Percentiles rank a stretch among this genome's conserved stretches.
Conservation (phyloP, 2,329 filamentous ascomycete genomes). For the Sporothrix protearum region DNA sequence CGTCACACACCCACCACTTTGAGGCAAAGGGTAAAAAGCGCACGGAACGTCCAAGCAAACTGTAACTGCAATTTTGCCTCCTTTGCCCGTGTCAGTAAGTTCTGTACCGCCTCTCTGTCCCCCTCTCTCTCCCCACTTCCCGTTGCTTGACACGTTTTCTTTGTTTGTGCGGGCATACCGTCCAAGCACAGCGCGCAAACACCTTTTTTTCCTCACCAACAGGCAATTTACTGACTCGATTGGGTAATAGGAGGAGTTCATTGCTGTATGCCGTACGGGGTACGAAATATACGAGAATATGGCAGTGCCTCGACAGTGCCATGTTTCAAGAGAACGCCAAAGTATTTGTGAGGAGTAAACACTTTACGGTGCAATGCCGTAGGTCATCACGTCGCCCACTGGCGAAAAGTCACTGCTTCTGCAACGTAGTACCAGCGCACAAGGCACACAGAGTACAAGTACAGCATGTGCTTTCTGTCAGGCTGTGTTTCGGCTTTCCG, state of each 20-base stretch:
- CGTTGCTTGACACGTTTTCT: background rate
- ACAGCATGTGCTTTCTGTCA: background rate
- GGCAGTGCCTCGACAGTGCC: background rate
- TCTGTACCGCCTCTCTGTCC: background rate
- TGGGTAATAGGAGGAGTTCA: background rate
- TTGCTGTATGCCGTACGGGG: background rate
- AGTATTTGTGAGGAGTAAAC: background rate
- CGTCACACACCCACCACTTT: background rate
- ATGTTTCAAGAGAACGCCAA: background rate
- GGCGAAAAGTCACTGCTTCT: background rate
- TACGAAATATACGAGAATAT: background rate
- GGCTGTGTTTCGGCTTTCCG: background rate
- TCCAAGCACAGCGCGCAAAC: background rate
- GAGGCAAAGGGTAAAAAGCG: background rate
- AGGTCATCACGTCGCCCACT: background rate
- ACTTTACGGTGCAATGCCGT: too few relatives aligned
- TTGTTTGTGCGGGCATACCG: background rate
- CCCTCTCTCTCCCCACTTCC: background rate
- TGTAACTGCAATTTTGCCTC: background rate
- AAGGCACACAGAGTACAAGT: background rate
- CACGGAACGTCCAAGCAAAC: slow-evolving; percentile 9
- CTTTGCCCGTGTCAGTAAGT: background rate
- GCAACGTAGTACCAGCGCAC: background rate
- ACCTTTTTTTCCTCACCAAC: background rate
- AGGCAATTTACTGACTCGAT: background rate